Evolutionary conservation across 768 basidiomycete species (phyloP).

Genomic region (Royoungia palumana): DNA sequence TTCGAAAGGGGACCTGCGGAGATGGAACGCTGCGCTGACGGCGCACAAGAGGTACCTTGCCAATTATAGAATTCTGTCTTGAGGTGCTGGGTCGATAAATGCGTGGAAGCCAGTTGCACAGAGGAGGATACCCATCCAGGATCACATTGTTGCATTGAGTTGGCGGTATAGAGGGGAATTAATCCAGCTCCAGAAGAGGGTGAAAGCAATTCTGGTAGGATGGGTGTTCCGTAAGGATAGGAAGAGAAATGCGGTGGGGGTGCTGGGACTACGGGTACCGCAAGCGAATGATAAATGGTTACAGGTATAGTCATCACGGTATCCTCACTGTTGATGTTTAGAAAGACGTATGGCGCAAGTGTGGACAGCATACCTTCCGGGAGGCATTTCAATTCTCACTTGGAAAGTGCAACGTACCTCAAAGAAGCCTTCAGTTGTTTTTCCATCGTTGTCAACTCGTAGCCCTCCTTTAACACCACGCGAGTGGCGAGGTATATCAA

Average conservation of each 20-base stretch:
- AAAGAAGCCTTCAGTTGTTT: constrained; percentile 54
- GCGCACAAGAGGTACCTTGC: constrained; percentile 29
- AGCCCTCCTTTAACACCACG: constrained; percentile 62
- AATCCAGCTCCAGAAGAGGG: constrained; percentile 21
- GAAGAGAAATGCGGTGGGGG: constrained; percentile 23
- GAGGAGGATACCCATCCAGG: constrained; percentile 5
- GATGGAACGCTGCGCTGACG: constrained; percentile 45
- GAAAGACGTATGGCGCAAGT: constrained; percentile 7
- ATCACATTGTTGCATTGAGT: constrained; percentile 8
- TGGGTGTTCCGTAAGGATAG: constrained; percentile 18
- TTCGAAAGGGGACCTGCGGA: constrained; percentile 44
- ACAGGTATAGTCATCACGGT: constrained; percentile 63
- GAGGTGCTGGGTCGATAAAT: constrained; percentile 5
- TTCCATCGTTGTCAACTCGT: constrained; percentile 49
- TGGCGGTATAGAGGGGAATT: constrained; percentile 9
- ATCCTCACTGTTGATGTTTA: constrained; percentile 55
- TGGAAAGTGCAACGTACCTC: constrained; percentile 63
- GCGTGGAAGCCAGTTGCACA: constrained; percentile 1
- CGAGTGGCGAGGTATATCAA: constrained; percentile 70
- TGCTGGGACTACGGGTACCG: constrained; percentile 41
- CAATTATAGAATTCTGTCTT: constrained; percentile 14
- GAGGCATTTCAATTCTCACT: constrained; percentile 60
- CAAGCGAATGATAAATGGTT: constrained; percentile 59
- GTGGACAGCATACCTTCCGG: constrained; percentile 54
- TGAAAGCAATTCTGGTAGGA: constrained; percentile 20